These are phyloP conservation scores for Heliosperma pusillum DNA, from an alignment of 148 eudicot genomes.

Conservation along the genomic window DNA sequence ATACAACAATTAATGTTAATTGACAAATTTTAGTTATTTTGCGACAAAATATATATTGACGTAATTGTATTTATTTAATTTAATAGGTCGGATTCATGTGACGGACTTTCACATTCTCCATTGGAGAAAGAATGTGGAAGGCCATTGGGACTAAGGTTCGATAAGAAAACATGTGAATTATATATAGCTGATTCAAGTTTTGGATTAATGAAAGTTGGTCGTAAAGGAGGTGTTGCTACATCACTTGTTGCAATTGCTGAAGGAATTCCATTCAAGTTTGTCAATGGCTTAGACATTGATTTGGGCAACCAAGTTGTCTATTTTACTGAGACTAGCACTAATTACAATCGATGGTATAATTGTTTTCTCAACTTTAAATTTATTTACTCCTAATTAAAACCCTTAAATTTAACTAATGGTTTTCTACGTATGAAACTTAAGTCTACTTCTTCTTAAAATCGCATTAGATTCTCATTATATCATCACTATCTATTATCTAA, in stretches of 20 bases:
- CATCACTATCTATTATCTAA: no score
- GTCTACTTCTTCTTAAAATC: no score
- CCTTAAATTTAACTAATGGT: no score
- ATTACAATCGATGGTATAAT: constrained; percentile 14
- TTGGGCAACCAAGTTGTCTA: constrained; percentile 1
- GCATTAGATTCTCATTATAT: no score
- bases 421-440: no score
- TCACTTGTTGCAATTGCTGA: constrained; percentile 10
- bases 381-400: no score
- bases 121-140: constrained; percentile 20
- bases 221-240: constrained; percentile 11
- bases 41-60: no score
- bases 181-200: no score
- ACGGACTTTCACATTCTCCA: not conserved
- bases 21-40: no score
- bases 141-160: constrained; percentile 25
- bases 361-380: no score
- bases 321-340: constrained; percentile 17
- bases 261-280: constrained; percentile 22
- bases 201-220: no score
- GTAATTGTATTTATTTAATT: not conserved
- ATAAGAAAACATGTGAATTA: constrained; percentile 17
- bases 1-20: no score
- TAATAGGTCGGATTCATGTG: constrained; percentile 11
- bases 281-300: constrained; percentile 22